phyloP scores from a whole-genome alignment of 2,329 filamentous ascomycete species.

The Colletotrichum truncatum region DNA sequence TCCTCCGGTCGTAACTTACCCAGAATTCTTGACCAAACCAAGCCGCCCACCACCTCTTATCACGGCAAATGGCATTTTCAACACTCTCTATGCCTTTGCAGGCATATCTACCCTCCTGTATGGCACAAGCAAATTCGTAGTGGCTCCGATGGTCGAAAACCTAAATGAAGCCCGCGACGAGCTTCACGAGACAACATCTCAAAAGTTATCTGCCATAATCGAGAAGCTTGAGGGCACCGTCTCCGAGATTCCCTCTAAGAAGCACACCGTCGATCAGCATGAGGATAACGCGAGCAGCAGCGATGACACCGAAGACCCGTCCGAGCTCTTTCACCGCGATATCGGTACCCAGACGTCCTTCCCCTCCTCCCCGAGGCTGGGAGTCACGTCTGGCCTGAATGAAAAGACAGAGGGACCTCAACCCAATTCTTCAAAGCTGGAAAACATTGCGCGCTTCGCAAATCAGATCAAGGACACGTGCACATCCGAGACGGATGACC shows the following conservation, averaged over 20 bases:
- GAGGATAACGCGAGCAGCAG: conserved; percentile 35
- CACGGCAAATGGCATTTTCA: conserved; percentile 66
- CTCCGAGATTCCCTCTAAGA: conserved; percentile 64
- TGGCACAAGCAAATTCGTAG: conserved; percentile 74
- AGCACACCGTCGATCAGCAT: conserved; percentile 26
- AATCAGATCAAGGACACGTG: conserved; percentile 54
- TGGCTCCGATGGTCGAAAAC: conserved; percentile 68
- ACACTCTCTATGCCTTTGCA: conserved; percentile 66
- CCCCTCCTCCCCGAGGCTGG: conserved; percentile 29
- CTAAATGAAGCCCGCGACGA: conserved; percentile 62
- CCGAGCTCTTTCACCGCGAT: conserved; percentile 84
- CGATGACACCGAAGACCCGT: conserved; percentile 70
- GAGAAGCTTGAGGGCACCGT: conserved; percentile 64
- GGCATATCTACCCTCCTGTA: conserved; percentile 72
- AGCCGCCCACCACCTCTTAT: conserved; percentile 68
- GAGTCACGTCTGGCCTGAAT: not conserved
- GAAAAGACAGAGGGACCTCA: not conserved
- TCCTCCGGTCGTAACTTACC: conserved; percentile 74
- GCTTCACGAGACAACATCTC: conserved; percentile 58
- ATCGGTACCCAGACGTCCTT: conserved; percentile 79
- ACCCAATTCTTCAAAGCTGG: conserved; percentile 42
- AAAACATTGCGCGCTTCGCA: conserved; percentile 51
- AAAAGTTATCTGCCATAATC: conserved; percentile 56
- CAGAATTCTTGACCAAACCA: conserved; percentile 72
- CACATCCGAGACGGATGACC: conserved; percentile 54